Evolutionary conservation across 495 filamentous ascomycete genomes (phyloP).

Genomic region (Thermothielavioides terrestris): DNA sequence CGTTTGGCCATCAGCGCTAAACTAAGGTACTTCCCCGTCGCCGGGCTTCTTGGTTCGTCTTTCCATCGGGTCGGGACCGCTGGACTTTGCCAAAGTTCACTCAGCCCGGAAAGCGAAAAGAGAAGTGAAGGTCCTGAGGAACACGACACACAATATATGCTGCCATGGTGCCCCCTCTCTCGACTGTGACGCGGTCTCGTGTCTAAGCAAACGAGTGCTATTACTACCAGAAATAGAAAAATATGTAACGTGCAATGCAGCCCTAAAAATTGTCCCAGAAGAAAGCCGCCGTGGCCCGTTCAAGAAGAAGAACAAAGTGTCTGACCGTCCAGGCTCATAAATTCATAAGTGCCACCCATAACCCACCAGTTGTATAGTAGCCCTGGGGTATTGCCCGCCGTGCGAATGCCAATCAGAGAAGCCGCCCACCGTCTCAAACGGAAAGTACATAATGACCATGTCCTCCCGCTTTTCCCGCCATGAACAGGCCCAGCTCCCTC

Average conservation of each 20-base stretch:
- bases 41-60: too few relatives aligned
- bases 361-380: constrained; percentile 2
- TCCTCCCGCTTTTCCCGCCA: constrained; percentile 70
- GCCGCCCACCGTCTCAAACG: constrained; percentile 41
- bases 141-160: too few relatives aligned
- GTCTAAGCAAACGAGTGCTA: constrained; percentile 4
- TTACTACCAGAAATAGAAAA: too few relatives aligned
- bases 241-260: too few relatives aligned
- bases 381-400: constrained; percentile 2
- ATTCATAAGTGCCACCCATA: constrained; percentile 23
- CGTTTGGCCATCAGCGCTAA: too few relatives aligned
- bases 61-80: too few relatives aligned
- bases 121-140: background rate
- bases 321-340: constrained; percentile 16
- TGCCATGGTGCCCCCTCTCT: background rate
- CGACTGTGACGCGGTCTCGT: background rate
- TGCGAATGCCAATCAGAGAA: constrained; percentile 25
- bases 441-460: constrained; percentile 75
- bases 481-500: constrained; percentile 83
- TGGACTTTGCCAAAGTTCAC: too few relatives aligned
- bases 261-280: background rate
- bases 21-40: too few relatives aligned
- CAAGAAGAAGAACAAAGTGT: constrained; percentile 4
- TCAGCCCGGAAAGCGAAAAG: background rate
- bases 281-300: constrained; percentile 10